phyloP scores from a whole-genome alignment of 2,329 filamentous ascomycete species.

The Aureobasidium vineae region DNA sequence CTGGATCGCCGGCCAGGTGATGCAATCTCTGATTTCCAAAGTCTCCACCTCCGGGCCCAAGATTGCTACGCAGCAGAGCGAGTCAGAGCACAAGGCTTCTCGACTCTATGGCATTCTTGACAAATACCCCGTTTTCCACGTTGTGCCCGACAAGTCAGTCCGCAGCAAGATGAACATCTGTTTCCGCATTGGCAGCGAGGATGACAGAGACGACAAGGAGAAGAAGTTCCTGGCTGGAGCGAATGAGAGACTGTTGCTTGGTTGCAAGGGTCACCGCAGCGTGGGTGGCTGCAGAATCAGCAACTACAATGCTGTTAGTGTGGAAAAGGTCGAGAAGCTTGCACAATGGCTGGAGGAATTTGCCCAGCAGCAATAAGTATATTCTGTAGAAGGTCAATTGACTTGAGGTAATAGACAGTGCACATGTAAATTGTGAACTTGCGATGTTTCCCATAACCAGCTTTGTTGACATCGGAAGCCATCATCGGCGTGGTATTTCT shows the following conservation, averaged over 20 bases:
- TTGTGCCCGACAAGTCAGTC: constrained; percentile 71
- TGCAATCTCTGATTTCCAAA: constrained; percentile 67
- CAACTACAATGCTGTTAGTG: constrained; percentile 83
- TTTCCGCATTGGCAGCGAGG: constrained; percentile 69
- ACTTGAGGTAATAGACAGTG: too few species aligned
- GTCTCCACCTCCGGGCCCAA: constrained; percentile 54
- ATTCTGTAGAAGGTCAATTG: background rate
- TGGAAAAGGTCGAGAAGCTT: constrained; percentile 66
- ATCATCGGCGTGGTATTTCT: too few species aligned
- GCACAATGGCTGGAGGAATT: constrained; percentile 63
- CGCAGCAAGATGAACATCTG: constrained; percentile 95
- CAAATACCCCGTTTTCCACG: constrained; percentile 68
- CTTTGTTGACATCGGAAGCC: too few species aligned
- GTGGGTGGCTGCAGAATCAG: constrained; percentile 82
- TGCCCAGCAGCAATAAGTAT: constrained; percentile 38
- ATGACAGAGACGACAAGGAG: constrained; percentile 62
- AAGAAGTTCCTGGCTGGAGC: constrained; percentile 75
- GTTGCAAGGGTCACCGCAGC: constrained; percentile 83
- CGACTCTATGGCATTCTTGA: constrained; percentile 78
- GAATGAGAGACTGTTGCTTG: constrained; percentile 66
- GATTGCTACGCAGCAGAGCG: constrained; percentile 71
- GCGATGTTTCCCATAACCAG: too few species aligned
- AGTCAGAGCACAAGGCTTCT: constrained; percentile 71
- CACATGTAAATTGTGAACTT: too few species aligned
- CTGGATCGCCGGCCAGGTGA: constrained; percentile 84